Base-by-base conservation (phyloP, 192 early-diverging fungal genomes). In the Neocallimastix lanati region DNA sequence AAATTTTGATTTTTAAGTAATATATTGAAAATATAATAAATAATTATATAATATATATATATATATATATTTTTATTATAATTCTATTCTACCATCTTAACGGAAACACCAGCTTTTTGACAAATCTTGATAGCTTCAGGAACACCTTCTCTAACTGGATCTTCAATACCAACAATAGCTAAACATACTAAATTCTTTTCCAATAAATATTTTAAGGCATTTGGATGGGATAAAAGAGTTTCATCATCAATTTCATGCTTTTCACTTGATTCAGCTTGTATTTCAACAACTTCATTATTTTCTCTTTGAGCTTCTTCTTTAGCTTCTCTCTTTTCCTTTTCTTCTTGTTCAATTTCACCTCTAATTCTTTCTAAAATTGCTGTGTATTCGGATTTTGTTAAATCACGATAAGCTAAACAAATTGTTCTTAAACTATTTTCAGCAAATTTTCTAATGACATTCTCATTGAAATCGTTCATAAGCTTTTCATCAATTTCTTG, bases 121-220 rank as follows among this genome's bases (percentile, higher is more conserved):
- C 95, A 97, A 38, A 83, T 82, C 27, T 86, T 83, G 25, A 97
- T 94, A 78, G 93, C 90, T 83, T 92, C 88, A 21, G 88, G 85
- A 12, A 95, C 94, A 76, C 89, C 93, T 14, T 91, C 89, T 67
- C 96, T 89, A 14, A 96, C 88, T 35, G 94, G 96, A 86, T 97
- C 96, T 84, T 92, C 86, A 80, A 97, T 96, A 77, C 95, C 95
- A 40, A 95, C 88, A 21, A 97, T 85, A 36, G 91, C 93, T 29
- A 94, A 82, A 80, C 89, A 87, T 30, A 90, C 81, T 4, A 94
- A 82, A 76, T 89, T 85, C 29, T 83, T 29, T 79, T 35, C 80
- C 29, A 80, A 79, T 29, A 28, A 29, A 15, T 29, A 79, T 50
- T 50, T 50, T 50, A 50, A 50, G 3, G 40, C 40, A 50, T 50